Evolutionary conservation across 495 filamentous ascomycete species (phyloP), one percentile per base, ranked within the genome.

Genomic region (Neurospora sp.): DNA sequence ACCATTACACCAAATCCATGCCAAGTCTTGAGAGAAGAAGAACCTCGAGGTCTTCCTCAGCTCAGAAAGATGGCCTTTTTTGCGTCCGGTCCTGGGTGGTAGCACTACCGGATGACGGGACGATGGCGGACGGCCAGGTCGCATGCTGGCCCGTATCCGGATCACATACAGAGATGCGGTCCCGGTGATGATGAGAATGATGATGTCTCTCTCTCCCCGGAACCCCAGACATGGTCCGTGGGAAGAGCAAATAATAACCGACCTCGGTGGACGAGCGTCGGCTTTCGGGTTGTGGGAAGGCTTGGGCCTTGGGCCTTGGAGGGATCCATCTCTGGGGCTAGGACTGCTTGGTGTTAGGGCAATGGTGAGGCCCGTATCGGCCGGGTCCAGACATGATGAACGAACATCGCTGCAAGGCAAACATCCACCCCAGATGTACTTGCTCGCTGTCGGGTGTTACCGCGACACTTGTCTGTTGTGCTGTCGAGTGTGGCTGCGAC

Each of bases 381-480:
- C 48, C 18, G 12, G 31, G n/a, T 59, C 70, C 35, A 40, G 31
- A 41, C 39, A 41, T 27, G 16, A 31, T 40, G 39, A 42, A 42
- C 20, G 39, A 42, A 42, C 20, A 12, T 41, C 22, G 4, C 39
- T 11, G 69, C 37, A 39, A 70, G 39, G 69, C 39, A 70, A 31
- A 44, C 27, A 39, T n/a, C 39, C 27, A 31, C 22, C 12, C 11
- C 41, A 65, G 41, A 76, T 37, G 78, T 75, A 77, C 74, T 73
- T 39, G 69, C 46, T 71, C 20, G 73, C 48, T 20, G 44, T 44
- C 73, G 69, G 41, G 78, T 75, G 79, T 76, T 80, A 81, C 77
- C 68, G 69, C 12, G n/a, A 75, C 77, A 80, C 79, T 69, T 78
- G 68, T 39, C 27, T 68, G 22, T 39, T 69, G 70, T 68, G 74